These are phyloP conservation scores for Fistulinella prunicolor DNA, from an alignment of 768 basidiomycete genomes.

Conservation along the genomic window DNA sequence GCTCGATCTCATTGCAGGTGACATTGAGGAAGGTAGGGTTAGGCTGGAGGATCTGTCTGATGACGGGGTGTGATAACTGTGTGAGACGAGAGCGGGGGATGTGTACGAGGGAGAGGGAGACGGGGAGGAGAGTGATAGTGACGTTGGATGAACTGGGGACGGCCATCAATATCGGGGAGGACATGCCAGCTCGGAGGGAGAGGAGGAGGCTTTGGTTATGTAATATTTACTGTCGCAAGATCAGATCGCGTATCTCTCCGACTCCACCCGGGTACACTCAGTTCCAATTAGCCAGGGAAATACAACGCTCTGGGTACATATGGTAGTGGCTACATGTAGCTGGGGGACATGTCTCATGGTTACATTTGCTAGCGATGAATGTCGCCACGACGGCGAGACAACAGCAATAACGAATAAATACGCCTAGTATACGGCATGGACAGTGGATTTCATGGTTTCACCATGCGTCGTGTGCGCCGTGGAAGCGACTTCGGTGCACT, in stretches of 20 bases:
- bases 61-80: constrained; percentile 55
- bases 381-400: constrained; percentile 23
- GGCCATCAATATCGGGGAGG: constrained; percentile 23
- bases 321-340: too few species aligned
- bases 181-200: constrained; percentile 5
- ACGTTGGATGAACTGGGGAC: constrained; percentile 30
- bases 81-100: constrained; percentile 68
- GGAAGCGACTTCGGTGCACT: constrained; percentile 14
- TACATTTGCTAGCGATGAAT: constrained; percentile 3
- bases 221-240: constrained; percentile 18
- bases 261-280: neutral
- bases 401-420: constrained; percentile 39
- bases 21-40: constrained; percentile 68
- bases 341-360: too few species aligned
- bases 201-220: constrained; percentile 3
- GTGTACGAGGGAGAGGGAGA: constrained; percentile 69
- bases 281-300: too few species aligned
- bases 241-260: constrained; percentile 7
- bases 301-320: too few species aligned
- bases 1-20: constrained; percentile 77
- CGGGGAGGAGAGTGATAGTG: constrained; percentile 71
- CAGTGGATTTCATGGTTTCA: too few species aligned
- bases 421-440: constrained; percentile 2
- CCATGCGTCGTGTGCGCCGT: constrained; percentile 12
- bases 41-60: constrained; percentile 68